Evolutionary conservation across 768 basidiomycete genomes (phyloP), one percentile per base, ranked within the genome.

Genomic region (Sporobolomyces pararoseus): DNA sequence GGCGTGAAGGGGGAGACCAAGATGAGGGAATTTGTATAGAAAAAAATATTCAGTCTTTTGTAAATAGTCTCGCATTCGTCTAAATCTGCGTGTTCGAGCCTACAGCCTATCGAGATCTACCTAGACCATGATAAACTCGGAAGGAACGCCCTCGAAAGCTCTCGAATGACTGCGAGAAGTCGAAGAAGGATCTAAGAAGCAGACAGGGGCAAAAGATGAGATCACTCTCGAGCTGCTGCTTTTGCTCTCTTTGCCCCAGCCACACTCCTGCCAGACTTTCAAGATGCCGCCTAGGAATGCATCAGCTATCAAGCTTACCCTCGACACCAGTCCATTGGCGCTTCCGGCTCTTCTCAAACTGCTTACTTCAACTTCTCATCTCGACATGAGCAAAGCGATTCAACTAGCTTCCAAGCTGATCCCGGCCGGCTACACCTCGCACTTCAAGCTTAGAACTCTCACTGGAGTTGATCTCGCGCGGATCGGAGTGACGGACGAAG

Each of bases 331-430:
- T 63, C 87, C 86, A 65, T 81, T 91, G 16, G 77, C 86, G 31
- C 77, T 91, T 12, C 87, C 87, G 5, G 81, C 81, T 27, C 90
- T 88, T 76, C 80, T 91, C 31, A 86, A 89, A 78, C 71, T 87
- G 16, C 80, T 90, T 31, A 86, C 87, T 16, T 10, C 80, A 75
- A 79, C 86, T 1, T 52, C 64, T 29, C 69, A 70, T 39, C 52
- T 70, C 35, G 32, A 27, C 49, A 82, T 88, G 63, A 76, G 82
- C 39, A 86, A 87, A 72, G 88, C 89, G 19, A 90, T 92, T 83
- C 79, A 82, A 19, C 79, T 88, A 31, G 84, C 89, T 44, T 83
- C 84, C 65, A 89, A 89, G 83, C 71, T 77, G 39, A 71, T 75
- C 71, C 57, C 66, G 19, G 54, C 39, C 4, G 73, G 71, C 25